Evolutionary conservation across 208 protist species (phyloP), one percentile per base, ranked within the genome.

Genomic region (Leishmania lainsoni): DNA sequence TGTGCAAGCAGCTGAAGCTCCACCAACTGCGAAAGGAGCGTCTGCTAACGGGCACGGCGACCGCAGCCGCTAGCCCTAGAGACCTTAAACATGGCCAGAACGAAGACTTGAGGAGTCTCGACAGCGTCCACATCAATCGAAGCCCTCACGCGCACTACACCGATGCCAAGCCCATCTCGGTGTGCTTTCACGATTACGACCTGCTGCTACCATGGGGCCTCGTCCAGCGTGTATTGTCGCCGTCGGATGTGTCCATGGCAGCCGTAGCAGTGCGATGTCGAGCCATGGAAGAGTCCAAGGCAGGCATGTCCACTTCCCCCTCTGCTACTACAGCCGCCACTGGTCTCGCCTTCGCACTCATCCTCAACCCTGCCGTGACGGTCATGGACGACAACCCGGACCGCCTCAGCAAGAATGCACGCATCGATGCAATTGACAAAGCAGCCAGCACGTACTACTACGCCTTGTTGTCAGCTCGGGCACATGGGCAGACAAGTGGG

Each of bases 381-480:
- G 66, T 75, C 1, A 9, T 80, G 32, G 79, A 79, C 9, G 78
- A 90, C 72, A 93, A 94, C 66, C 85, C 87, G 1, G 72, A 87
- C 42, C 90, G 92, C 5, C 70, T 71, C 9, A 79, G 87, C 70
- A 95, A 95, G 78, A 95, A 95, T 80, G 79, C 72, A 6, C 92
- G 92, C 35, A 80, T 95, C 39, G 92, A 93, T 65, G 86, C 82
- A 5, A 95, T 95, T 75, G 90, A 92, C 22, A 75, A 86, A 5
- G 84, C 81, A 0, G 81, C 86, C 35, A 84, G 90, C 68, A 76
- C 84, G 54, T 91, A 92, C 81, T 84, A 83, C 84, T 94, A 95
- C 70, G 66, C 91, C 29, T 58, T 82, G 26, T 83, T 91, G 52
- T 75, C 88, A 29, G 71, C 72, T 8, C 16, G 72, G 8, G 81